These are phyloP conservation scores for Penicillium fuscoglaucum DNA, from an alignment of 2,329 filamentous ascomycete genomes.

Conservation along the genomic window DNA sequence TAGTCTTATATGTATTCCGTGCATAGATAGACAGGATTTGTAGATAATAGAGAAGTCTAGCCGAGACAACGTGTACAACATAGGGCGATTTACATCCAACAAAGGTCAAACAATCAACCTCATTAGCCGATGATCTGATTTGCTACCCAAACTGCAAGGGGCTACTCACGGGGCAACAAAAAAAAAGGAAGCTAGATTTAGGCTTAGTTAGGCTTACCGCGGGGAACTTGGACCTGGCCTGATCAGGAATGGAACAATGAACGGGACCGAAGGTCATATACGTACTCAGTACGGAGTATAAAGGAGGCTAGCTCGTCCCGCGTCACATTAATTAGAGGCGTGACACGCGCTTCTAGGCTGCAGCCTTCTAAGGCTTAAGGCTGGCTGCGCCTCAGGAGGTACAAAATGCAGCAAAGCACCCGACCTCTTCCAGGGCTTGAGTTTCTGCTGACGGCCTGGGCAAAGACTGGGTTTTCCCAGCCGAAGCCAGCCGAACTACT, in stretches of 20 bases:
- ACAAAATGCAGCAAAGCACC: not conserved
- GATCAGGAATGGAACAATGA: slow-evolving; percentile 4
- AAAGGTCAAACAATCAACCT: slow-evolving; percentile 11
- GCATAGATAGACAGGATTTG: too few species aligned
- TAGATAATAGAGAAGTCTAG: slow-evolving; percentile 2
- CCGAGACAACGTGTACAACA: slow-evolving; percentile 9
- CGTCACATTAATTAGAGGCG: not conserved
- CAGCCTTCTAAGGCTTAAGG: slow-evolving; percentile 42
- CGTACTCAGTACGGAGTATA: not conserved
- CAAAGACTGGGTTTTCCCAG: not conserved
- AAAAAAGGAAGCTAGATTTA: slow-evolving; percentile 2
- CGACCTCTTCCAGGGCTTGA: not conserved
- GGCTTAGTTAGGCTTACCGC: slow-evolving; percentile 12
- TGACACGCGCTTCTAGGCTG: slow-evolving; percentile 19
- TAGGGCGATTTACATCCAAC: slow-evolving; percentile 12
- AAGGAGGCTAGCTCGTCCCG: not conserved
- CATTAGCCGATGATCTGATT: slow-evolving; percentile 13
- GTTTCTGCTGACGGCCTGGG: not conserved
- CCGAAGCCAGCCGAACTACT: not conserved
- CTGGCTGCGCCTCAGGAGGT: slow-evolving; percentile 28
- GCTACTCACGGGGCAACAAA: slow-evolving; percentile 4
- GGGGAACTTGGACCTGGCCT: slow-evolving; percentile 5
- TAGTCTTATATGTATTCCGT: not conserved
- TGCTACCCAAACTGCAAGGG: slow-evolving; percentile 18
- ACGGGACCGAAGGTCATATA: not conserved